Base-by-base conservation (phyloP, 208 protist genomes). In the Acanthamoeba culbertsoni region DNA sequence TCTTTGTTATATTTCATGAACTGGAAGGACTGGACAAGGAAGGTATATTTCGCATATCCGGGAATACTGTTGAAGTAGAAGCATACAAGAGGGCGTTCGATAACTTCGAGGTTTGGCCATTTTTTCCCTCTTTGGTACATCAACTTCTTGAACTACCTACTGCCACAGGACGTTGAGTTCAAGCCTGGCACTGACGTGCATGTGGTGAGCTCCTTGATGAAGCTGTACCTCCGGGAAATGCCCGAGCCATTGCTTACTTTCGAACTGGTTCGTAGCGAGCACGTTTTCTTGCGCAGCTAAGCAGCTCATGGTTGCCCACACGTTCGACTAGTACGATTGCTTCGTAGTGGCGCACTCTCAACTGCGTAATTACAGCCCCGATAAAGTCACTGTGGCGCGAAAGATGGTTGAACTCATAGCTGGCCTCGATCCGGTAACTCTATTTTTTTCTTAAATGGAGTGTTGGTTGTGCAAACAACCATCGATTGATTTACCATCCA, bases 171-270 rank as follows among this genome's bases (percentile, higher is more conserved):
- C 6, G 45, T 89, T 8, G 55, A 89, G 48, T 89, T 89, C 79
- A 89, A 42, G 55, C 8, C 79, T 31, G 48, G 53, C 53, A 89
- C 79, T 23, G 79, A 89, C 40, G 53, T 65, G 7, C 79, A 89
- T 46, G 53, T 89, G 37, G 79, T 89, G 55, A 68, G 53, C 48
- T 89, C 79, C 10, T 46, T 89, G n/a, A 68, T 89, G 55, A 89
- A 89, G 55, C 79, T 63, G 6, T 89, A 65, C 53, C 48, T 89
- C 20, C 79, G 79, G 12, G 79, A 89, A 37, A 40, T 89, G 0
- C 79, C 79, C 18, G 23, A 89, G 33, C 79, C 79, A 5, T 28
- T 89, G 23, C 48, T 89, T 7, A 89, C 79, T 26, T 89, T 89
- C 20, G 79, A 89, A 10, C 35, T 89, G 68, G 68, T 57, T 57